These are phyloP conservation scores for Pseudocercospora pini-densiflorae DNA, from an alignment of 2,329 filamentous ascomycete genomes.

Conservation along the genomic window DNA sequence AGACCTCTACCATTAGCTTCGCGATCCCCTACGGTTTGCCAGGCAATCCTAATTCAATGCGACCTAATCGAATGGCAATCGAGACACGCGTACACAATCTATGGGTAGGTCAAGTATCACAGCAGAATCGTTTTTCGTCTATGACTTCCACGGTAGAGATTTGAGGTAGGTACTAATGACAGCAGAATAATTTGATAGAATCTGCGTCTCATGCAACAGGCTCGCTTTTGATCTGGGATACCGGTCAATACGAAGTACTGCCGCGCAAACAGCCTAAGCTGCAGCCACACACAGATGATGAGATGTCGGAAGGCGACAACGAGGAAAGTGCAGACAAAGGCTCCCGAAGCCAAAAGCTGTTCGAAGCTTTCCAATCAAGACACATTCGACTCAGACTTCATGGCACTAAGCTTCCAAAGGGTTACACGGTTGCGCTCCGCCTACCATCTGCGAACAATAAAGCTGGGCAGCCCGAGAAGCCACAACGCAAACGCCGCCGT, in stretches of 20 bases:
- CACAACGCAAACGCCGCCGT: conserved; percentile 36
- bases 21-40: conserved; percentile 51
- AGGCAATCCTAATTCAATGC: conserved; percentile 46
- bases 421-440: conserved; percentile 48
- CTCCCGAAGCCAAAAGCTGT: conserved; percentile 44
- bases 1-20: conserved; percentile 66
- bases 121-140: not conserved
- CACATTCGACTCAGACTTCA: conserved; percentile 50
- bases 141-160: not conserved
- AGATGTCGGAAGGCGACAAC: conserved; percentile 39
- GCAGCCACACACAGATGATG: conserved; percentile 40
- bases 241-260: conserved; percentile 49
- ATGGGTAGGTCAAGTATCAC: conserved; percentile 39
- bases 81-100: conserved; percentile 52
- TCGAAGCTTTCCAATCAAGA: conserved; percentile 43
- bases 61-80: conserved; percentile 49
- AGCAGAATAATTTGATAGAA: conserved; percentile 52
- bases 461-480: conserved; percentile 31
- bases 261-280: conserved; percentile 30
- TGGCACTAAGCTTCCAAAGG: conserved; percentile 43
- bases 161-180: conserved; percentile 21
- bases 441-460: conserved; percentile 44
- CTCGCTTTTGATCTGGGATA: conserved; percentile 53
- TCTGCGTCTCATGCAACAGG: conserved; percentile 49
- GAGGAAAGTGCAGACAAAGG: conserved; percentile 15